phyloP scores from a whole-genome alignment of 139 green algal genomes.

The Tetraselmis striata region DNA sequence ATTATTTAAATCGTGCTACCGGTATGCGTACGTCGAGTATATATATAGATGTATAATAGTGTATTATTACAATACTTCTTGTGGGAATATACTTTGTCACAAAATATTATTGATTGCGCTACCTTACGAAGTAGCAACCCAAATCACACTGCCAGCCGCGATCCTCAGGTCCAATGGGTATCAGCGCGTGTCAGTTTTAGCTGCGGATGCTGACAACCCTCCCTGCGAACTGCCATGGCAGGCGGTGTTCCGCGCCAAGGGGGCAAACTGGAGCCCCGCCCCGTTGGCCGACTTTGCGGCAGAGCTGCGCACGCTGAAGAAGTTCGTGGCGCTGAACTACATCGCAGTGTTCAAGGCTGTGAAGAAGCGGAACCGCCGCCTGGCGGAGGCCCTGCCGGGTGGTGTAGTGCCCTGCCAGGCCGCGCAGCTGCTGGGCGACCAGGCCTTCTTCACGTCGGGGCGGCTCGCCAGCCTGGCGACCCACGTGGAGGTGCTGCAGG shows the following conservation, averaged over 20 bases:
- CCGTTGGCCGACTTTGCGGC: constrained; percentile 35
- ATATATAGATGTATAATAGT: too few relatives aligned
- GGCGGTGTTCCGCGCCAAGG: background rate
- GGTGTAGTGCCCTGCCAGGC: constrained; percentile 25
- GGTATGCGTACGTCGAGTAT: too few relatives aligned
- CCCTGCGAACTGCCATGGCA: too few relatives aligned
- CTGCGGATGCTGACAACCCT: too few relatives aligned
- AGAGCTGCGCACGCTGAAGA: constrained; percentile 43
- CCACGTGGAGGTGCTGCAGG: constrained; percentile 48
- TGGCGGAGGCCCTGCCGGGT: constrained; percentile 19
- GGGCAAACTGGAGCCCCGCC: background rate
- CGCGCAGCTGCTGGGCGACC: constrained; percentile 49
- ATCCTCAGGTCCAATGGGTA: too few relatives aligned
- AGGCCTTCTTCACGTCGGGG: constrained; percentile 72
- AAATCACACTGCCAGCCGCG: too few relatives aligned
- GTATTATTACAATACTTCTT: too few relatives aligned
- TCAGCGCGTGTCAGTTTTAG: too few relatives aligned
- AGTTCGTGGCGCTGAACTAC: constrained; percentile 78
- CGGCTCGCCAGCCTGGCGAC: constrained; percentile 61
- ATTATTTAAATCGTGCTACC: too few relatives aligned
- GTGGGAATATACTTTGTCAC: too few relatives aligned
- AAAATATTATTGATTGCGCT: too few relatives aligned
- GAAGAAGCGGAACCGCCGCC: constrained; percentile 81
- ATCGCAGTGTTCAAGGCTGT: constrained; percentile 69
- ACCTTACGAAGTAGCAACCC: too few relatives aligned